These are phyloP conservation scores for Neostapfia colusana DNA, from an alignment of 176 grass and related monocot genomes.

Conservation along the genomic window DNA sequence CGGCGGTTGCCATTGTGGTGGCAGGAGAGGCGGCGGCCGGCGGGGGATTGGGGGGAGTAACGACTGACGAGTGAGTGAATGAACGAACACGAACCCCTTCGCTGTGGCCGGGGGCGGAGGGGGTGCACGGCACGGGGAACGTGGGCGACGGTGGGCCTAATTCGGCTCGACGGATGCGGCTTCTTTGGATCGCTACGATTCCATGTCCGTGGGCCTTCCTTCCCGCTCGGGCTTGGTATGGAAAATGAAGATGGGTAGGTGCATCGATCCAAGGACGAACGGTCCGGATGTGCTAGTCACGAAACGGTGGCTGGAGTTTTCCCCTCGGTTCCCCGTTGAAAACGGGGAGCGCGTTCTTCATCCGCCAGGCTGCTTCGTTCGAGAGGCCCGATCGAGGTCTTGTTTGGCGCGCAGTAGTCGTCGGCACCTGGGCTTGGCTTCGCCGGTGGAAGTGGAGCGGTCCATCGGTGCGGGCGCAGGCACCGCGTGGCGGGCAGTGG, in stretches of 20 bases:
- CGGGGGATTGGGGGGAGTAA: not conserved
- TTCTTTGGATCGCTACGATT: not conserved
- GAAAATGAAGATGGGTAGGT: no score
- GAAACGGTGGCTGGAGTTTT: no score
- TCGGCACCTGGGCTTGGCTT: not conserved
- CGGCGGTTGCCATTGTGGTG: constrained; percentile 25
- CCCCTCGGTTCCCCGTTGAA: no score
- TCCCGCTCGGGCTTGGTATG: not conserved
- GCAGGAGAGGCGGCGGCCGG: constrained; percentile 14
- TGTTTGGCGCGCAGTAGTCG: no score
- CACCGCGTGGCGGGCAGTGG: not conserved
- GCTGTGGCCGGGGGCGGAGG: no score
- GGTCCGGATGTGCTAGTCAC: no score
- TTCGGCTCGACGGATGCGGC: not conserved
- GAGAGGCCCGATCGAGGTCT: no score
- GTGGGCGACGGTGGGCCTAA: not conserved
- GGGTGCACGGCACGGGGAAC: not conserved
- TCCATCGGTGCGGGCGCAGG: constrained; percentile 44
- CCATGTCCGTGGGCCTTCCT: no score
- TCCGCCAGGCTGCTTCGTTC: no score
- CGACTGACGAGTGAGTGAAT: not conserved
- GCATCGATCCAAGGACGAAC: no score
- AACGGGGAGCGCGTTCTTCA: no score
- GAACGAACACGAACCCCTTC: no score
- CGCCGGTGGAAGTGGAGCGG: not conserved